phyloP scores from a whole-genome alignment of 352 stramenopile genomes.

The Phytophthora syringae region DNA sequence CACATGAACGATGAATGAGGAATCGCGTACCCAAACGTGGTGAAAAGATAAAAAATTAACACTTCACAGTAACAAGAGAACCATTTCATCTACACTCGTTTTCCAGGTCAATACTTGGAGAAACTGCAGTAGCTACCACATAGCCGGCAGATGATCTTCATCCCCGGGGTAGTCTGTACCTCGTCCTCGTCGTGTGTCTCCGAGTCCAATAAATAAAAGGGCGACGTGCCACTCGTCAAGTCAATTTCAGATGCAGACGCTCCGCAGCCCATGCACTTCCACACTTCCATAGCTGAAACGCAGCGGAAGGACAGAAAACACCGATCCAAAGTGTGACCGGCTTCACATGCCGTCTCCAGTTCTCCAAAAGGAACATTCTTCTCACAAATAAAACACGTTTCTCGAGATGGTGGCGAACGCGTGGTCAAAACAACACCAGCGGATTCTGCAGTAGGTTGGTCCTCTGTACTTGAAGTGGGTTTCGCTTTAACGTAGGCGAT shows the following conservation, averaged over 20 bases:
- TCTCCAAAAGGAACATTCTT: slow-evolving; percentile 66
- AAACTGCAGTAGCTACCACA: slow-evolving; percentile 86
- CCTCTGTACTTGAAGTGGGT: slow-evolving; percentile 6
- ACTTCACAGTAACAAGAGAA: too few species aligned
- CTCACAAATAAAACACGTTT: slow-evolving; percentile 78
- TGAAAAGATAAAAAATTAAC: too few species aligned
- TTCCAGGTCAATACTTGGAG: slow-evolving; percentile 60
- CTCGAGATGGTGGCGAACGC: slow-evolving; percentile 47
- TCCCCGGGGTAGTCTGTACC: slow-evolving; percentile 3
- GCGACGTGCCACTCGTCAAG: slow-evolving; percentile 37
- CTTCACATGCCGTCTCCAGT: slow-evolving; percentile 62
- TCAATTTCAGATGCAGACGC: slow-evolving; percentile 67
- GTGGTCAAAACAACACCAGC: neutral
- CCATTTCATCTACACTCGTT: neutral
- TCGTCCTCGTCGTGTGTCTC: slow-evolving; percentile 27
- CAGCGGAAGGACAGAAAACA: slow-evolving; percentile 83
- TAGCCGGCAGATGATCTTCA: slow-evolving; percentile 67
- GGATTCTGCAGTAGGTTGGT: neutral
- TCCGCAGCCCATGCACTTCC: slow-evolving; percentile 86
- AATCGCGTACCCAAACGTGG: slow-evolving; percentile 3
- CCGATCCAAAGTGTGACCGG: slow-evolving; percentile 69
- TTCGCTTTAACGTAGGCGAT: slow-evolving; percentile 41
- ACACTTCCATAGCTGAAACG: slow-evolving; percentile 70
- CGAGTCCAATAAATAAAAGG: slow-evolving; percentile 75
- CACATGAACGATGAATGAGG: slow-evolving; percentile 1